Evolutionary conservation across 176 grass and related monocot species (phyloP).

Genomic region (Hordeum marinum): DNA sequence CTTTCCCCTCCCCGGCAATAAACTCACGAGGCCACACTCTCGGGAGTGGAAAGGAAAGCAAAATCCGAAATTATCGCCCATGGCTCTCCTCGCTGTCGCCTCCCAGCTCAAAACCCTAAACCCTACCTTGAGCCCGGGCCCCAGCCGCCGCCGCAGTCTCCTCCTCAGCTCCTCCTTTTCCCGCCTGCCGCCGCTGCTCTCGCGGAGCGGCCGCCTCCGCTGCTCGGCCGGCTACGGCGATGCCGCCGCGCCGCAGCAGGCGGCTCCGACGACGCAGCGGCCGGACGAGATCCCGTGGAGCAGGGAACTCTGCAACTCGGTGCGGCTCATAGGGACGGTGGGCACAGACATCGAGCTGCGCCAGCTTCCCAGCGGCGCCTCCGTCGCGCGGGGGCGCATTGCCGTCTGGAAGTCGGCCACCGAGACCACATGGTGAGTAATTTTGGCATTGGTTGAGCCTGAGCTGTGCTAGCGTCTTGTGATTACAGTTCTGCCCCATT

Average conservation of each 20-base stretch:
- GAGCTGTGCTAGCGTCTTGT: not conserved
- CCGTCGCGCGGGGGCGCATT: constrained; percentile 66
- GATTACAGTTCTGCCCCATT: not conserved
- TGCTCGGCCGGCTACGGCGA: constrained; percentile 25
- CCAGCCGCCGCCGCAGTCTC: not conserved
- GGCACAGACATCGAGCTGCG: constrained; percentile 68
- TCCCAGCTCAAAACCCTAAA: constrained; percentile 41
- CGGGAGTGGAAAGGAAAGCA: not conserved
- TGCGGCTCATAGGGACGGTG: constrained; percentile 71
- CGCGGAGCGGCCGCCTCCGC: not conserved
- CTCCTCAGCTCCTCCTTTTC: not conserved
- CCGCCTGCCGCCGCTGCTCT: not conserved
- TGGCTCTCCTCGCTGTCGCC: constrained; percentile 28
- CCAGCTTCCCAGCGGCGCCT: constrained; percentile 59
- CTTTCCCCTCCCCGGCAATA: not conserved
- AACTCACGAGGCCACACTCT: not conserved
- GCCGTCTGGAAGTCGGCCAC: constrained; percentile 73
- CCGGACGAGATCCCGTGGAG: constrained; percentile 72
- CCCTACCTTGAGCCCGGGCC: not conserved
- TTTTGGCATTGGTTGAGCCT: not conserved
- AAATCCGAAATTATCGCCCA: constrained; percentile 17
- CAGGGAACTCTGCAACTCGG: constrained; percentile 68
- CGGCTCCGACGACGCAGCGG: constrained; percentile 24
- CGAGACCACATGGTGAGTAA: constrained; percentile 63
- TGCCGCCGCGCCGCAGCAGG: not conserved